phyloP scores from a whole-genome alignment of 2,329 filamentous ascomycete genomes.

The Venturiaceae sp. region DNA sequence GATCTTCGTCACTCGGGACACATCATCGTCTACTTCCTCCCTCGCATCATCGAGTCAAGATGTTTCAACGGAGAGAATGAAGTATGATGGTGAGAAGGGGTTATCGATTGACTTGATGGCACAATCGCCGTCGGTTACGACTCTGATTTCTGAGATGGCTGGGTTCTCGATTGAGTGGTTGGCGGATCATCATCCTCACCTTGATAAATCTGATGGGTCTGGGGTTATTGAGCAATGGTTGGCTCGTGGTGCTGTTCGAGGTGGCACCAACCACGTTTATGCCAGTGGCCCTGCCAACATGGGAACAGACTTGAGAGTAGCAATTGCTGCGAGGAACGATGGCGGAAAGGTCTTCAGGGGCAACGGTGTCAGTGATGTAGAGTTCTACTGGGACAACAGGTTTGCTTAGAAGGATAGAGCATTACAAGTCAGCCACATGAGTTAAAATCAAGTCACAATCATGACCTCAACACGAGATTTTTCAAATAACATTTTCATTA shows the following conservation, averaged over 20 bases:
- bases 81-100: not conserved
- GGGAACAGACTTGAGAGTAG: slow-evolving; percentile 22
- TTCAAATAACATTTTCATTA: too few relatives aligned
- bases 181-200: slow-evolving; percentile 15
- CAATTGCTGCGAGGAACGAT: slow-evolving; percentile 20
- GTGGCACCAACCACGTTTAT: slow-evolving; percentile 19
- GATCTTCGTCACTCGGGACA: slow-evolving; percentile 18
- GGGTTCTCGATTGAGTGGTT: slow-evolving; percentile 16
- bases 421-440: not conserved
- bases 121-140: not conserved
- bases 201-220: slow-evolving; percentile 14
- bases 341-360: slow-evolving; percentile 23
- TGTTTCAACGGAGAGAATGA: not conserved
- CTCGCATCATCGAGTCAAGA: slow-evolving; percentile 7
- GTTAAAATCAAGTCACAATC: not conserved
- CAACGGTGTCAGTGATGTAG: slow-evolving; percentile 20
- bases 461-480: too few relatives aligned
- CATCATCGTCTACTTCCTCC: slow-evolving; percentile 5
- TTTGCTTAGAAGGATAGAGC: not conserved
- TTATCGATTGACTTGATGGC: not conserved
- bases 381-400: slow-evolving; percentile 22
- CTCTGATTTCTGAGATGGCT: not conserved
- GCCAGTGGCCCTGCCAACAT: slow-evolving; percentile 21
- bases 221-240: not conserved
- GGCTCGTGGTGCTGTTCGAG: slow-evolving; percentile 17